phyloP scores from a whole-genome alignment of 2,329 filamentous ascomycete genomes.

The Harringtonia lauricola region DNA sequence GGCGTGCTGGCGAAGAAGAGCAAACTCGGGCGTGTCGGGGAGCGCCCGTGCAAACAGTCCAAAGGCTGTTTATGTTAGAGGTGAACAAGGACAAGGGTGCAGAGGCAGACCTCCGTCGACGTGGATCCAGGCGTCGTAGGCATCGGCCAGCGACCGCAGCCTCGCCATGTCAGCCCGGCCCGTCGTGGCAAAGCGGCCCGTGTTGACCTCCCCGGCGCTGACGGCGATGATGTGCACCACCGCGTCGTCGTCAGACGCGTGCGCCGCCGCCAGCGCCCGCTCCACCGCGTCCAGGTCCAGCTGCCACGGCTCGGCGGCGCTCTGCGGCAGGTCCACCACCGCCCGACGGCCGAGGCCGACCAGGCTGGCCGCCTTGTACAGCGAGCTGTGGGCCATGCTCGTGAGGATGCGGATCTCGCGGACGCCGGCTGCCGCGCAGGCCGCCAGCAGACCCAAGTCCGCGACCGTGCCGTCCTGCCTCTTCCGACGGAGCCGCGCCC shows the following conservation, averaged over 20 bases:
- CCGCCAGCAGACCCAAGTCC: slow-evolving; percentile 50
- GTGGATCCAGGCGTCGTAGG: slow-evolving; percentile 74
- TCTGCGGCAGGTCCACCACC: slow-evolving; percentile 48
- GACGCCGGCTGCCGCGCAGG: slow-evolving; percentile 53
- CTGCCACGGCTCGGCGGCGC: slow-evolving; percentile 48
- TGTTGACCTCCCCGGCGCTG: slow-evolving; percentile 87
- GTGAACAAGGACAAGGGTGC: not conserved
- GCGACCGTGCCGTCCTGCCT: slow-evolving; percentile 13
- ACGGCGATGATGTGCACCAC: slow-evolving; percentile 66
- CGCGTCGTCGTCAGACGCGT: slow-evolving; percentile 30
- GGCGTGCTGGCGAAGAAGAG: slow-evolving; percentile 33
- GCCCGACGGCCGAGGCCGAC: slow-evolving; percentile 64
- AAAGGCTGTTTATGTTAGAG: slow-evolving; percentile 48
- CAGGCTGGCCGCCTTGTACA: slow-evolving; percentile 73
- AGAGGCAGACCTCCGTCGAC: slow-evolving; percentile 56
- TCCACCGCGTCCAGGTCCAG: slow-evolving; percentile 60
- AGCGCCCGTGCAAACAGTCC: slow-evolving; percentile 69
- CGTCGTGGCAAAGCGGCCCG: slow-evolving; percentile 63
- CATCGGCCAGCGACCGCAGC: slow-evolving; percentile 60
- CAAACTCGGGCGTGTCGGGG: slow-evolving; percentile 43
- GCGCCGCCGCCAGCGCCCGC: slow-evolving; percentile 35
- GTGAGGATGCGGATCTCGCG: slow-evolving; percentile 66
- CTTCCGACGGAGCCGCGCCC: slow-evolving; percentile 17
- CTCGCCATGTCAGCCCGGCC: slow-evolving; percentile 45
- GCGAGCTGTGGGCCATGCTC: slow-evolving; percentile 71